phyloP scores from a whole-genome alignment of 2,329 filamentous ascomycete genomes.

The Xylariomycetidae sp. region DNA sequence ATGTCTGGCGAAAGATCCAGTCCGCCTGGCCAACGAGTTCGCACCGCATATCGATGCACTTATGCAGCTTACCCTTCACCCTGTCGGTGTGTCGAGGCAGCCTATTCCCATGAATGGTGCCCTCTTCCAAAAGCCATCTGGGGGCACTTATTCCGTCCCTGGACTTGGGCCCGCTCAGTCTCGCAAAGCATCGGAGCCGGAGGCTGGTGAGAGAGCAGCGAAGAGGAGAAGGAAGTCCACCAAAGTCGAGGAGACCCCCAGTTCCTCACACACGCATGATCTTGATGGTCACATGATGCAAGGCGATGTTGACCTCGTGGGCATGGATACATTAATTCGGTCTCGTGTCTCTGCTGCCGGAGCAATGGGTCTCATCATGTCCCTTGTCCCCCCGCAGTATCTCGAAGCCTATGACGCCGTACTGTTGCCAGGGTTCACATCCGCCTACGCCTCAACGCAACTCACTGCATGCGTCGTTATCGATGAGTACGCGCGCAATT shows the following conservation, averaged over 20 bases:
- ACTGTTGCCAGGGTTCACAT: constrained; percentile 61
- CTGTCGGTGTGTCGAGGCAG: constrained; percentile 85
- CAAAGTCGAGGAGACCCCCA: constrained; percentile 66
- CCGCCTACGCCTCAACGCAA: constrained; percentile 78
- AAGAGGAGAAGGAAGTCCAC: constrained; percentile 79
- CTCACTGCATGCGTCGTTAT: constrained; percentile 76
- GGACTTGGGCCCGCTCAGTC: constrained; percentile 37
- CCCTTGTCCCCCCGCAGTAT: constrained; percentile 60
- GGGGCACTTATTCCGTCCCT: constrained; percentile 64
- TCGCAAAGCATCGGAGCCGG: constrained; percentile 45
- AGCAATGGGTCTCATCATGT: constrained; percentile 81
- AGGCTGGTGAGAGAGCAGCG: constrained; percentile 54
- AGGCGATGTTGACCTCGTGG: constrained; percentile 91
- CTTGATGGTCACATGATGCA: constrained; percentile 98
- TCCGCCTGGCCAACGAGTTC: constrained; percentile 67
- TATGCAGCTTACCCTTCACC: constrained; percentile 78
- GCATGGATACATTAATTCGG: constrained; percentile 78
- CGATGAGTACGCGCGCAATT: constrained; percentile 76
- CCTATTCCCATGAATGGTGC: constrained; percentile 87
- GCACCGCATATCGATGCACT: constrained; percentile 71
- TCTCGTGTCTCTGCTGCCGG: constrained; percentile 82
- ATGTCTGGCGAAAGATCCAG: constrained; percentile 57
- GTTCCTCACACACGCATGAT: constrained; percentile 72
- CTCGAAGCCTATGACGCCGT: constrained; percentile 59
- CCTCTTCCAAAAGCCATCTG: constrained; percentile 90